Base-by-base conservation (phyloP, 495 filamentous ascomycete species). In the Eremomyces bilateralis region DNA sequence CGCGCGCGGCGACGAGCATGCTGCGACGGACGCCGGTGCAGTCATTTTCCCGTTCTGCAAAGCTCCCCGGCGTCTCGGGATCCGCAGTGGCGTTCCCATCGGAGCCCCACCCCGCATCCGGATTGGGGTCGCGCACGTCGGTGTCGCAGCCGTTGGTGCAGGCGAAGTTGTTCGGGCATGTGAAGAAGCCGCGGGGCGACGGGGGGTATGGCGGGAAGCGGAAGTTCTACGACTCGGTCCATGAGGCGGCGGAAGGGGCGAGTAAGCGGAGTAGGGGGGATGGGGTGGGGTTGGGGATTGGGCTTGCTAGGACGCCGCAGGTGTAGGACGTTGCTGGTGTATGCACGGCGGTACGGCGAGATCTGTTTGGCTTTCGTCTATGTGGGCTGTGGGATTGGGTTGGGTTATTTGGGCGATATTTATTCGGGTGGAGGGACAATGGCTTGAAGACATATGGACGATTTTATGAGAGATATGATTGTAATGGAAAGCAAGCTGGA, bases 1-100 rank as follows among this genome's bases (percentile, higher is more conserved):
- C 53, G 34, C 58, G 61, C 33, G 40, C 58, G 33, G 65, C 65
- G 3, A 55, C 61, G 8, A 60, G 52, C 40, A 63, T 69, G 58
- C 58, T 70, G 34, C 57, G 62, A 24, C 53, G 55, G 24, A 54
- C 55, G 22, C 41, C 54, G n/a, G 41, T 41, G 34, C 33, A n/a
- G n/a, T 17, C 5, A 29, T 15, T 11, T 8, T 6, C 24, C 6
- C 13, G 24, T 27, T 13, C 24, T 17, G 33, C 10, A 36, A 33
- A 31, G 10, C 17, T 31, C 1, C 40, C 39, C 15, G 25, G 35
- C 1, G 37, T 42, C 29, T 29, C 42, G 12, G 40, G 35, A 36
- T 39, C 45, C 4, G 37, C 42, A 19, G 29, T 39, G 6, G 36
- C 46, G 8, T 40, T 36, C 1, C 42, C 42, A 32, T 13, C 28